A percentile compares a stretch with the other conserved stretches of the same genome.
phyloP scores from a whole-genome alignment of 257 asterid species.

The Solanum boliviense region DNA sequence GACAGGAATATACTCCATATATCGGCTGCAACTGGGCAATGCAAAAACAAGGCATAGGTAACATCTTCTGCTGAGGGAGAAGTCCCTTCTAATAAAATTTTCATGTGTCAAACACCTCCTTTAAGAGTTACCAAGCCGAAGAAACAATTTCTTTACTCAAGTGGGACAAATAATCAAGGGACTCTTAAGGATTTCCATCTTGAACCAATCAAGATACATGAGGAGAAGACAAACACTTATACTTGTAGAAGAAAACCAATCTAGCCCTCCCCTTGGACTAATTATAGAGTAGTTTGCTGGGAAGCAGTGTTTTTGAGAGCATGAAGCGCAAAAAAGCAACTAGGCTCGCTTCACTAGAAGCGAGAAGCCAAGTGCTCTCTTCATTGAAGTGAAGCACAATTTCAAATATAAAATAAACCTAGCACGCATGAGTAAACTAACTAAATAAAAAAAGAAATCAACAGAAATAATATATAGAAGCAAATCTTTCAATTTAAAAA shows the following conservation, averaged over 20 bases:
- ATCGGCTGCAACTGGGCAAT: not conserved
- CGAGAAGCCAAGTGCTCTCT: not conserved
- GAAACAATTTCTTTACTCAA: not conserved
- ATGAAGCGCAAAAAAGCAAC: not conserved
- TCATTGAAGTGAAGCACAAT: not conserved
- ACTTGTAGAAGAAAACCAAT: not conserved
- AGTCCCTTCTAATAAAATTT: not conserved
- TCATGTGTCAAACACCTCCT: not conserved
- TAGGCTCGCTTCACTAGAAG: not conserved
- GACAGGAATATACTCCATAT: not conserved
- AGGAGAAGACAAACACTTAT: not conserved
- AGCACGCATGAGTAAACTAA: not conserved
- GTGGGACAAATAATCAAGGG: not conserved
- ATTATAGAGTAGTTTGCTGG: not conserved
- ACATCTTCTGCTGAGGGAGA: not conserved
- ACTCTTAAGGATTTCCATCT: not conserved
- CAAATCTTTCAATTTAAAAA: not conserved
- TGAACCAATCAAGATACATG: not conserved
- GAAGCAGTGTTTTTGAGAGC: not conserved
- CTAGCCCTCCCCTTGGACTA: not conserved
- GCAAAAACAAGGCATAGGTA: not conserved
- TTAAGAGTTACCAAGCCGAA: not conserved
- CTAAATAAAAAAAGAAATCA: not conserved
- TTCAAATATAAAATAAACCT: not conserved
- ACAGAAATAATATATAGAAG: not conserved